Conservation (phyloP, 352 stramenopile genomes). For the Globisporangium carolinianum region DNA sequence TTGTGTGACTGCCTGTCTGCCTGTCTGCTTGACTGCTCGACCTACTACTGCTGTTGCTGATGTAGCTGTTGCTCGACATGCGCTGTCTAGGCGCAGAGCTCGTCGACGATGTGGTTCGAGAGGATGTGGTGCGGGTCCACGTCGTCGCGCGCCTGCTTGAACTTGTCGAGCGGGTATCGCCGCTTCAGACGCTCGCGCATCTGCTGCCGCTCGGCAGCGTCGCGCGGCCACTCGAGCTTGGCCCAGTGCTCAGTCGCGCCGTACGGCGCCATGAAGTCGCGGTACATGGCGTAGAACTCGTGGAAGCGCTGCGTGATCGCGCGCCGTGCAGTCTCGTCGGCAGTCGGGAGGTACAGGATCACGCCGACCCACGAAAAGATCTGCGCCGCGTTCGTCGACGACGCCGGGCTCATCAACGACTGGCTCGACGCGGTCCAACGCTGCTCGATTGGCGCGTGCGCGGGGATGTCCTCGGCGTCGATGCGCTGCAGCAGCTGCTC, state of each 20-base stretch:
- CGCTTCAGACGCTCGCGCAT: slow-evolving; percentile 62
- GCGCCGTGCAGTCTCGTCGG: slow-evolving; percentile 37
- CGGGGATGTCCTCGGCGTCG: slow-evolving; percentile 89
- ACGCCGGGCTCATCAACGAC: slow-evolving; percentile 91
- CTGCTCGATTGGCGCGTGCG: slow-evolving; percentile 97
- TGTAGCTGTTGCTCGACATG: too few relatives aligned
- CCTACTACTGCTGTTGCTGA: too few relatives aligned
- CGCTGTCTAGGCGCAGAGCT: slow-evolving; percentile 33
- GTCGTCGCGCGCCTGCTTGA: slow-evolving; percentile 82
- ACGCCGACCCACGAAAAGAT: slow-evolving; percentile 96
- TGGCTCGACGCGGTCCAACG: slow-evolving; percentile 92
- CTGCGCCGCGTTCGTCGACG: slow-evolving; percentile 50
- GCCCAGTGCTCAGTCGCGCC: slow-evolving; percentile 93
- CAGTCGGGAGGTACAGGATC: slow-evolving; percentile 94
- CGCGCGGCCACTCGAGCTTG: slow-evolving; percentile 91
- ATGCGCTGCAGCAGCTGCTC: slow-evolving; percentile 90
- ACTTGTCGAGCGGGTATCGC: slow-evolving; percentile 87
- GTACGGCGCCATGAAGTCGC: slow-evolving; percentile 86
- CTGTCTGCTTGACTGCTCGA: too few relatives aligned
- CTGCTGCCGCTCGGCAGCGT: slow-evolving; percentile 33
- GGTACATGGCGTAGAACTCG: slow-evolving; percentile 89
- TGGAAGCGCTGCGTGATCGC: slow-evolving; percentile 91
- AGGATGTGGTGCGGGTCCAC: slow-evolving; percentile 93
- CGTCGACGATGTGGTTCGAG: slow-evolving; percentile 87
- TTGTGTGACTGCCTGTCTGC: too few relatives aligned